A percentile compares a stretch with the other conserved stretches of the same genome.
These are phyloP conservation scores for Phellinidium pouzarii DNA, from an alignment of 1,284 basidiomycete genomes.

Conservation along the genomic window DNA sequence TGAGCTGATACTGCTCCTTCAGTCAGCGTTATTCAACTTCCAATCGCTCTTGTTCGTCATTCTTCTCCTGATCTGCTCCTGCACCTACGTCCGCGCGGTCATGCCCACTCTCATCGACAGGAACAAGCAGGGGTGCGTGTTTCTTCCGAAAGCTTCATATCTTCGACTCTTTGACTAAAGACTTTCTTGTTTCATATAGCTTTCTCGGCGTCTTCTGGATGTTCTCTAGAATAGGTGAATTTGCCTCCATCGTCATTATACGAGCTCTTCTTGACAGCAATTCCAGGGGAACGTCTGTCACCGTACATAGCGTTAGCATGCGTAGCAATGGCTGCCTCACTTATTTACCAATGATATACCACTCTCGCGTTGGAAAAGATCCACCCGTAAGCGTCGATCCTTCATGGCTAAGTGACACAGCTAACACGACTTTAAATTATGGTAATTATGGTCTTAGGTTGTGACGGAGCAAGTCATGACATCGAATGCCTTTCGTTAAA, in stretches of 20 bases:
- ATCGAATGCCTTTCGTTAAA: background rate
- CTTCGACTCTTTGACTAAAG: background rate
- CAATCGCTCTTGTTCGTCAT: slow-evolving; percentile 92
- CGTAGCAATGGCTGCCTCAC: slow-evolving; percentile 70
- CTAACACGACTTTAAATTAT: background rate
- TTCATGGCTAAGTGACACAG: background rate
- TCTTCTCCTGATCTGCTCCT: slow-evolving; percentile 92
- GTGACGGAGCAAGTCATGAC: background rate
- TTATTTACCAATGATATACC: slow-evolving; percentile 37
- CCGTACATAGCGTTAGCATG: slow-evolving; percentile 81
- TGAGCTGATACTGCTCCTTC: background rate
- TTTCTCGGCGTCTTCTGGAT: background rate
- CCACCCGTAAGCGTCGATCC: background rate
- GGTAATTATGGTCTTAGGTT: background rate
- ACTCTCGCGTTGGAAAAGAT: background rate
- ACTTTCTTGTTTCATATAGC: background rate
- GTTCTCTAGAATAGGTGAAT: background rate
- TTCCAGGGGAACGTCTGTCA: slow-evolving; percentile 69
- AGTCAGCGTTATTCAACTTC: slow-evolving; percentile 99
- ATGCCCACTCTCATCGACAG: slow-evolving; percentile 87
- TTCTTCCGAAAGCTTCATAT: background rate
- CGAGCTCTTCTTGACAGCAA: background rate
- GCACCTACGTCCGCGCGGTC: slow-evolving; percentile 89
- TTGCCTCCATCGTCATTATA: background rate
- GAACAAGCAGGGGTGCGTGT: slow-evolving; percentile 54